A percentile compares a stretch with the other conserved stretches of the same genome.
These are phyloP conservation scores for Cyclotella cryptica DNA, from an alignment of 108 stramenopile species.

Conservation along the genomic window DNA sequence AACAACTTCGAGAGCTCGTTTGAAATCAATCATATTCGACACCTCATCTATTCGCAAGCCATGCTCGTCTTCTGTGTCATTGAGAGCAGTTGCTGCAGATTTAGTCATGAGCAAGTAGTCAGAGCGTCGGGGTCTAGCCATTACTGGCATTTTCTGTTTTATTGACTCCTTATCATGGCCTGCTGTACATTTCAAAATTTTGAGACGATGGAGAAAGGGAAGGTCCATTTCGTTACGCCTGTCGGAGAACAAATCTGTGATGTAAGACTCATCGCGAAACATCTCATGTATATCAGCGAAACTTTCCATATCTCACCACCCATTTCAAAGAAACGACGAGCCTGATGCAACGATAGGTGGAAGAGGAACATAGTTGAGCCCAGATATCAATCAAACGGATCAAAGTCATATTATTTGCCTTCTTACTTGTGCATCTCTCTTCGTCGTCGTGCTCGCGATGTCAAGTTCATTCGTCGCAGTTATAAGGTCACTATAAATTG, in stretches of 20 bases:
- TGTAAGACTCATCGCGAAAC: slow-evolving; percentile 1
- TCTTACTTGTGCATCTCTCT: too few species aligned
- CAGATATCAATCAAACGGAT: slow-evolving; percentile 35
- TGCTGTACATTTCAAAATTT: slow-evolving; percentile 34
- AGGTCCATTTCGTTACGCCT: slow-evolving; percentile 81
- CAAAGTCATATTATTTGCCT: slow-evolving; percentile 7
- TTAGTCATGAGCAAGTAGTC: slow-evolving; percentile 65
- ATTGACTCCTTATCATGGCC: slow-evolving; percentile 26
- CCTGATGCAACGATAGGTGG: too few species aligned
- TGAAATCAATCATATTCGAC: slow-evolving; percentile 49
- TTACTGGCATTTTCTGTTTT: slow-evolving; percentile 26
- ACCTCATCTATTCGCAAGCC: slow-evolving; percentile 41
- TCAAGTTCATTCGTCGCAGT: too few species aligned
- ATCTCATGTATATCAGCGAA: too few species aligned
- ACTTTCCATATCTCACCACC: too few species aligned
- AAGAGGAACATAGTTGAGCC: background rate
- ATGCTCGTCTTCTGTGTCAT: slow-evolving; percentile 60
- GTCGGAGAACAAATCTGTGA: background rate
- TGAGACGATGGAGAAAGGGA: too few species aligned
- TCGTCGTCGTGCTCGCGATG: too few species aligned
- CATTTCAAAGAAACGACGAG: too few species aligned
- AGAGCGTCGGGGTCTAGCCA: slow-evolving; percentile 54
- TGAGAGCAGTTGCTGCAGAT: slow-evolving; percentile 15
- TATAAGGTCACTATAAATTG: too few species aligned
- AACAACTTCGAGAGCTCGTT: slow-evolving; percentile 56